Evolutionary conservation across 768 basidiomycete species (phyloP).

Genomic region (Psilocybe cubensis): DNA sequence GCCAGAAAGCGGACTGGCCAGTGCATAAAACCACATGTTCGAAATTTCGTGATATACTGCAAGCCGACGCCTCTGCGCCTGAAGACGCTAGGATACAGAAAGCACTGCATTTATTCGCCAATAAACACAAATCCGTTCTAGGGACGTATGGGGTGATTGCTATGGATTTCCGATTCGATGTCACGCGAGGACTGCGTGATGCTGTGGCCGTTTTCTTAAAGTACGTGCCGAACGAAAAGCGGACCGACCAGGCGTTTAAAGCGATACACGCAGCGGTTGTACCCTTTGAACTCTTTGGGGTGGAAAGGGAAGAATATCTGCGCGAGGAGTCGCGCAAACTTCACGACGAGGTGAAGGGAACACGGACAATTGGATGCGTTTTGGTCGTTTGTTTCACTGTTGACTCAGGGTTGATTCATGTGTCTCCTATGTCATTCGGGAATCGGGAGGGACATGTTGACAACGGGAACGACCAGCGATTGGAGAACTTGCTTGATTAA

Average conservation of each 20-base stretch:
- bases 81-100: neutral
- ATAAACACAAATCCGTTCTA: neutral
- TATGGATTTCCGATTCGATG: neutral
- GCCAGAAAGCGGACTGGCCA: slow-evolving; percentile 1
- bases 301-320: neutral
- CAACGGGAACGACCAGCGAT: neutral
- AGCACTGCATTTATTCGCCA: neutral
- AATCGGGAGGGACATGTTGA: neutral
- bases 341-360: neutral
- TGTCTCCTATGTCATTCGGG: neutral
- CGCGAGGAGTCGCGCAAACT: neutral
- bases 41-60: neutral
- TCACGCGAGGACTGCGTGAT: neutral
- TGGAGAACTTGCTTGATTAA: too few species aligned
- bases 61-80: neutral
- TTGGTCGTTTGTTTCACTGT: neutral
- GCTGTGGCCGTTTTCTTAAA: neutral
- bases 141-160: neutral
- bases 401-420: neutral
- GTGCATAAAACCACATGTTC: neutral
- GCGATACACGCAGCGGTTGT: neutral
- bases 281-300: neutral
- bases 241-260: neutral
- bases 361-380: neutral
- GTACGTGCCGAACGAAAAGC: neutral